Conservation (phyloP, 345 rosid genomes). For the Aegle marmelos region DNA sequence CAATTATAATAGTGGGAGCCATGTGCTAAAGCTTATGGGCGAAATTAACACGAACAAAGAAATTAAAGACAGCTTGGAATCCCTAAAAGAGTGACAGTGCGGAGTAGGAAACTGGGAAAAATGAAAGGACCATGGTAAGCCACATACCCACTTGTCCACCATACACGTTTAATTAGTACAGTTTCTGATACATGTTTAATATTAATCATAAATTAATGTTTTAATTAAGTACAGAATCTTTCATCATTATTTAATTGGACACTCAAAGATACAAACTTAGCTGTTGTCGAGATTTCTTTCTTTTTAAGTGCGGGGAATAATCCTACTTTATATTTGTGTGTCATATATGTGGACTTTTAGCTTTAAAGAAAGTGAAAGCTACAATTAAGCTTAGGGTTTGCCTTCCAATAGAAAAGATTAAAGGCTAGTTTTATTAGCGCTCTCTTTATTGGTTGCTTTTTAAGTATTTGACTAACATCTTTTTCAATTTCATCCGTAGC, state of each 20-base stretch:
- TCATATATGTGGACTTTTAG: constrained; percentile 16
- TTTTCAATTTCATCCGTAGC: neutral
- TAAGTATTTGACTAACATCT: constrained; percentile 25
- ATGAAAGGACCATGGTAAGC: constrained; percentile 17
- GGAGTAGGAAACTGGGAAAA: constrained; percentile 2
- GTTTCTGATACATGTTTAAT: constrained; percentile 14
- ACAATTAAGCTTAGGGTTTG: constrained; percentile 19
- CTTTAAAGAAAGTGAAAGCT: constrained; percentile 30
- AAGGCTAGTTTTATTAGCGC: neutral
- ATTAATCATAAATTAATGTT: constrained; percentile 28
- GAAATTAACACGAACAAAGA: constrained; percentile 11
- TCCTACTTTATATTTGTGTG: constrained; percentile 22
- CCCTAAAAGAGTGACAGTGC: constrained; percentile 11
- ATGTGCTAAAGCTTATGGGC: constrained; percentile 51
- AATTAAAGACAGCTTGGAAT: constrained; percentile 37
- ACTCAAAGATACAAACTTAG: constrained; percentile 29
- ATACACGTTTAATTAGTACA: constrained; percentile 22
- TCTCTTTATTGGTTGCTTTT: neutral
- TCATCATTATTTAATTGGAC: constrained; percentile 21
- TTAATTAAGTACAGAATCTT: constrained; percentile 41
- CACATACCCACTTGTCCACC: constrained; percentile 34
- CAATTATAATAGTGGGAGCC: constrained; percentile 22
- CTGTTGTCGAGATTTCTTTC: constrained; percentile 43
- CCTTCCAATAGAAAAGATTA: constrained; percentile 25
- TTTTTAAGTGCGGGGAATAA: constrained; percentile 25